Conservation (phyloP, 2,329 filamentous ascomycete species). For the Fusarium torreyae region DNA sequence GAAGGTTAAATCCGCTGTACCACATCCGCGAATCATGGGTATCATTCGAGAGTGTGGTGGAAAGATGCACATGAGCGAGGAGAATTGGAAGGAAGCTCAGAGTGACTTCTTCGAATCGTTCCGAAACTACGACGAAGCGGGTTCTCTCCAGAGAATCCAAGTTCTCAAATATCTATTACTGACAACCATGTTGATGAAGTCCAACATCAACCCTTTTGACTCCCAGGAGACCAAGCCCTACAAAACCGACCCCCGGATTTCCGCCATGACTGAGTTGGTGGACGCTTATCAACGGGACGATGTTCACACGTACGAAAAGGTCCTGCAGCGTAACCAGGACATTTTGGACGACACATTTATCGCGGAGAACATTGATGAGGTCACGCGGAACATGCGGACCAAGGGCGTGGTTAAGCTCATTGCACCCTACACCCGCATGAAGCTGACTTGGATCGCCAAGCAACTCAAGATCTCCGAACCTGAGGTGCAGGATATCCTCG, state of each 20-base stretch:
- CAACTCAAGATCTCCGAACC: conserved; percentile 87
- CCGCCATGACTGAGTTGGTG: conserved; percentile 96
- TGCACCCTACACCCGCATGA: conserved; percentile 94
- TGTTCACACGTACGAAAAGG: conserved; percentile 90
- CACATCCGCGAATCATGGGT: conserved; percentile 98
- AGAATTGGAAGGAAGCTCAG: conserved; percentile 98
- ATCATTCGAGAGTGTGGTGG: conserved; percentile 98
- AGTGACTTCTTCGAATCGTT: conserved; percentile 99
- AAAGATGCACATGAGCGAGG: conserved; percentile 99
- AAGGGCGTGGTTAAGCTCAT: conserved; percentile 95
- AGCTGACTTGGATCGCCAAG: conserved; percentile 86
- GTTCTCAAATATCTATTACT: conserved; percentile 97
- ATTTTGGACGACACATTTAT: conserved; percentile 95
- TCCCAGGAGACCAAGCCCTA: conserved; percentile 99
- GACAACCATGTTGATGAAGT: conserved; percentile 98
- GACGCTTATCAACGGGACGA: conserved; percentile 97
- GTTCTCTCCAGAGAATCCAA: conserved; percentile 95
- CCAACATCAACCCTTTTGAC: conserved; percentile 98
- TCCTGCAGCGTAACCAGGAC: conserved; percentile 89
- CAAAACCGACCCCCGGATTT: conserved; percentile 93
- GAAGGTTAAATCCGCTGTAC: conserved; percentile 94
- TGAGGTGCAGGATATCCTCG: conserved; percentile 96
- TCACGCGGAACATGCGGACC: conserved; percentile 97
- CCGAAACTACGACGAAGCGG: conserved; percentile 98
- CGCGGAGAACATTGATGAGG: conserved; percentile 98